phyloP scores from a whole-genome alignment of 2,329 filamentous ascomycete genomes.

The Ophiostoma quercus region DNA sequence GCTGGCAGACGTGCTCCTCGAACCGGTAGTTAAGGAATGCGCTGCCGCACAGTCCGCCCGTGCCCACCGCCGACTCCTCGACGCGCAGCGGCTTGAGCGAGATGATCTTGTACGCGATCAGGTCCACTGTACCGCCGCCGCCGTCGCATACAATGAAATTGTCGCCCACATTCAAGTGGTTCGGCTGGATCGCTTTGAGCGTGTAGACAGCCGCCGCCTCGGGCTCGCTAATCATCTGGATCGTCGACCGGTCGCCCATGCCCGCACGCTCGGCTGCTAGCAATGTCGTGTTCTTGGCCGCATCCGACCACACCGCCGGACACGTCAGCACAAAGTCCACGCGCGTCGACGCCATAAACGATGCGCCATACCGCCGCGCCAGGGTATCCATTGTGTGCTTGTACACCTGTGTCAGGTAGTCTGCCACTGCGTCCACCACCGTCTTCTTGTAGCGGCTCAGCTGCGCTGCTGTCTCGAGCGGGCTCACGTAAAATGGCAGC shows the following conservation, averaged over 20 bases:
- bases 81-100: constrained; percentile 66
- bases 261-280: constrained; percentile 72
- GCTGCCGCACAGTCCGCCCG: constrained; percentile 70
- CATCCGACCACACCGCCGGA: constrained; percentile 78
- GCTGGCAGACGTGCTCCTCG: constrained; percentile 65
- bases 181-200: constrained; percentile 69
- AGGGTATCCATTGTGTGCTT: constrained; percentile 74
- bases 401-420: constrained; percentile 73
- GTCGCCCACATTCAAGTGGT: constrained; percentile 63
- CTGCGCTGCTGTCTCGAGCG: constrained; percentile 69
- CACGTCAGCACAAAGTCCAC: constrained; percentile 77
- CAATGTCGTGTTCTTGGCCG: constrained; percentile 76
- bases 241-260: constrained; percentile 64
- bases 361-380: constrained; percentile 67
- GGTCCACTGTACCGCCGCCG: constrained; percentile 62
- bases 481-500: constrained; percentile 73
- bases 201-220: constrained; percentile 78
- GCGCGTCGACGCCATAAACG: constrained; percentile 69
- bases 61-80: constrained; percentile 74
- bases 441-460: constrained; percentile 70
- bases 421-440: constrained; percentile 71
- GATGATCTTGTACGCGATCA: constrained; percentile 78
- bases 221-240: constrained; percentile 76
- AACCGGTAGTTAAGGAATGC: constrained; percentile 77
- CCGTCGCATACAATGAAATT: constrained; percentile 61